Conservation (phyloP, 2,329 filamentous ascomycete species). For the Fusarium euwallaceae region DNA sequence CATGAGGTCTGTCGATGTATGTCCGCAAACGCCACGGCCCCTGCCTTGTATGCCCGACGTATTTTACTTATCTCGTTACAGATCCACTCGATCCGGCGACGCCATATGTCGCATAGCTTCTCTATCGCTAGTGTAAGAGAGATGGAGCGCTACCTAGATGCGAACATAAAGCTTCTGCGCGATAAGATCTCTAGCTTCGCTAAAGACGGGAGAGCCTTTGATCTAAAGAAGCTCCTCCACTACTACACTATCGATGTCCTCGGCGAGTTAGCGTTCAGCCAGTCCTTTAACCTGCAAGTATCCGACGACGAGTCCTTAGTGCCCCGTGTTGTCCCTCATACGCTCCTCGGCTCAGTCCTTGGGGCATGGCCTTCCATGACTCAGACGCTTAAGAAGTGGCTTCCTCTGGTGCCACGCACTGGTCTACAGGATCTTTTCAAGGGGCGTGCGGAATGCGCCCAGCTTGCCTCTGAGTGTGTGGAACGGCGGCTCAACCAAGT, state of each 20-base stretch:
- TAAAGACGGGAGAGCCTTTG: constrained; percentile 4
- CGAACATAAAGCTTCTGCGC: not conserved
- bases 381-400: not conserved
- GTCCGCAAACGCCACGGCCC: not conserved
- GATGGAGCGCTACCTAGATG: constrained; percentile 22
- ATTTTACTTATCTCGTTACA: not conserved
- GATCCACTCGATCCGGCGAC: constrained; percentile 26
- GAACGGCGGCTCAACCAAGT: constrained; percentile 3
- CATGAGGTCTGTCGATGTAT: not conserved
- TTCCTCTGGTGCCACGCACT: constrained; percentile 13
- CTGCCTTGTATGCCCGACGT: not conserved
- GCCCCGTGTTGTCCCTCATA: not conserved
- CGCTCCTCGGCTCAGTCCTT: not conserved
- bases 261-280: constrained; percentile 25
- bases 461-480: constrained; percentile 22
- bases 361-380: constrained; percentile 28
- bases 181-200: not conserved
- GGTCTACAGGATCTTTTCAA: constrained; percentile 22
- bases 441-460: constrained; percentile 14
- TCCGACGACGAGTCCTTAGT: constrained; percentile 22
- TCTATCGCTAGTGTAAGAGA: constrained; percentile 21
- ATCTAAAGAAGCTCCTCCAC: constrained; percentile 26
- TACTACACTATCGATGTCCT: constrained; percentile 29
- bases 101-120: constrained; percentile 34
- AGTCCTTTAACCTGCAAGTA: constrained; percentile 19